Evolutionary conservation across 805 yeast species (phyloP).

Genomic region (Geotrichum ghanense): DNA sequence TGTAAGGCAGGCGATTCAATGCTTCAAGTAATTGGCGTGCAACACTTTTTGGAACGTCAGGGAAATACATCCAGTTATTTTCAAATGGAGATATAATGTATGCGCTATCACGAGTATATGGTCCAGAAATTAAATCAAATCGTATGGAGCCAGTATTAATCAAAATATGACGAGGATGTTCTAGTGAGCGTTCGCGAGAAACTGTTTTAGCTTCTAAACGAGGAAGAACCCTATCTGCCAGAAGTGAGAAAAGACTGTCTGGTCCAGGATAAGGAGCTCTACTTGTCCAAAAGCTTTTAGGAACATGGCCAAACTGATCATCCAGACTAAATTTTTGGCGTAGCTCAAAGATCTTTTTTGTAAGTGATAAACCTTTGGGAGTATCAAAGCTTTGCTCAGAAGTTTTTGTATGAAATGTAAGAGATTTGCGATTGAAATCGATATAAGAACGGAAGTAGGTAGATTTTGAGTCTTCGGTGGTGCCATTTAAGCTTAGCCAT

Average conservation of each 20-base stretch:
- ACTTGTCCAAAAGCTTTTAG: constrained; percentile 51
- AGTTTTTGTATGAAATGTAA: constrained; percentile 45
- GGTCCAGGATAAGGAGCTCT: constrained; percentile 52
- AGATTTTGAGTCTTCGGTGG: constrained; percentile 6
- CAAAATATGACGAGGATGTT: constrained; percentile 38
- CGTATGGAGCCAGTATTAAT: constrained; percentile 84
- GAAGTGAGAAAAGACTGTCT: constrained; percentile 45
- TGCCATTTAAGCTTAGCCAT: constrained; percentile 49
- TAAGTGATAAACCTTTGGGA: constrained; percentile 37
- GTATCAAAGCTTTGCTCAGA: constrained; percentile 38
- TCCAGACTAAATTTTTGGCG: constrained; percentile 44
- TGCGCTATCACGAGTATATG: constrained; percentile 68
- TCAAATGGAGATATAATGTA: constrained; percentile 78
- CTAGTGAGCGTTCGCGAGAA: background rate
- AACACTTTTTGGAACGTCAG: constrained; percentile 41
- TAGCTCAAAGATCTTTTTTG: constrained; percentile 32
- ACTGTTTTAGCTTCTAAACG: constrained; percentile 5
- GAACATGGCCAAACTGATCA: constrained; percentile 52
- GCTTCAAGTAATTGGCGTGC: constrained; percentile 44
- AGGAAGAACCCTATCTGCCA: constrained; percentile 48
- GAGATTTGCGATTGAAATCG: constrained; percentile 69
- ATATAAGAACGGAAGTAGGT: constrained; percentile 54
- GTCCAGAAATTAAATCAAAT: constrained; percentile 77
- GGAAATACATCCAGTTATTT: constrained; percentile 63
- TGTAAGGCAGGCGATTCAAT: constrained; percentile 47